These are phyloP conservation scores for Aureobasidium sp. DNA, from an alignment of 2,329 filamentous ascomycete genomes.

Conservation along the genomic window DNA sequence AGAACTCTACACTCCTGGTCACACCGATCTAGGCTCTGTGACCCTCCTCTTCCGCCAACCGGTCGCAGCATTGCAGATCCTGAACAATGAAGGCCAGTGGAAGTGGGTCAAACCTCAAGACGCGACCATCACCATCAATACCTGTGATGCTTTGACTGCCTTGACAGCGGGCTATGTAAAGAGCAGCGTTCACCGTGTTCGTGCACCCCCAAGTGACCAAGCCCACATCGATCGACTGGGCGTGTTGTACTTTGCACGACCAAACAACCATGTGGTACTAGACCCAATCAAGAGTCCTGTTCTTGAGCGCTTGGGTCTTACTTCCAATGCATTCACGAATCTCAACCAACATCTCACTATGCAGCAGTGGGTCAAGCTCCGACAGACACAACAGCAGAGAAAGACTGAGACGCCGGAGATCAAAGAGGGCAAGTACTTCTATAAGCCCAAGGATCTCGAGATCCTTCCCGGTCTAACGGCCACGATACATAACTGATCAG, in stretches of 20 bases:
- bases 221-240: conserved; percentile 44
- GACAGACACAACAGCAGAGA: conserved; percentile 32
- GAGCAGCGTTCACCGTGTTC: conserved; percentile 43
- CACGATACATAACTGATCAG: conserved; percentile 24
- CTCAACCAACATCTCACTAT: conserved; percentile 36
- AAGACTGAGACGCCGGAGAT: conserved; percentile 33
- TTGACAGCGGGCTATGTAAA: conserved; percentile 40
- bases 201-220: conserved; percentile 43
- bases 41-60: conserved; percentile 34
- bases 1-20: conserved; percentile 29
- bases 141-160: conserved; percentile 34
- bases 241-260: conserved; percentile 45
- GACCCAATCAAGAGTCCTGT: conserved; percentile 34
- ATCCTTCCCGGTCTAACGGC: conserved; percentile 29
- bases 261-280: conserved; percentile 34
- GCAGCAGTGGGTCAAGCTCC: conserved; percentile 38
- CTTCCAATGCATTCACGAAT: conserved; percentile 25
- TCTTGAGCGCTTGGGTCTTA: conserved; percentile 29
- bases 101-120: conserved; percentile 35
- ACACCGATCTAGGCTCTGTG: conserved; percentile 37
- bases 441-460: conserved; percentile 28
- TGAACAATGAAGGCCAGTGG: conserved; percentile 31
- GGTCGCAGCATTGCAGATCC: conserved; percentile 33
- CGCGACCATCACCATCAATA: conserved; percentile 35
- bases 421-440: conserved; percentile 33